These are phyloP conservation scores for Eurotiales sp. DNA, from an alignment of 2,329 filamentous ascomycete species.

Conservation along the genomic window DNA sequence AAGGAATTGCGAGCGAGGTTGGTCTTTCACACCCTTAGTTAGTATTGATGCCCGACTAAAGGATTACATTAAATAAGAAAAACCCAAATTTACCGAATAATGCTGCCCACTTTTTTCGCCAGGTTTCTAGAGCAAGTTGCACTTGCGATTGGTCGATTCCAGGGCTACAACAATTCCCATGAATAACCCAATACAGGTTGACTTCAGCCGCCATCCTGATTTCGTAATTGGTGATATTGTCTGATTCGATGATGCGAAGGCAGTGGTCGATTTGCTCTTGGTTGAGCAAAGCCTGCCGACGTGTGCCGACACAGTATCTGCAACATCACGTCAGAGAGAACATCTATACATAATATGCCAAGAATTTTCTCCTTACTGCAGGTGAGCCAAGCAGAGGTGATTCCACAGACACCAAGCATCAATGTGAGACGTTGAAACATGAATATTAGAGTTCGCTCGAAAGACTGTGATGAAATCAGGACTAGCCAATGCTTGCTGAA, in stretches of 20 bases:
- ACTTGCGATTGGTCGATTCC: slow-evolving; percentile 32
- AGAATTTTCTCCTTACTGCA: slow-evolving; percentile 27
- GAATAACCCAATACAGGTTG: slow-evolving; percentile 45
- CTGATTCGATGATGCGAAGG: slow-evolving; percentile 33
- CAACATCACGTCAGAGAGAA: too few relatives aligned
- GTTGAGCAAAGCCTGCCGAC: slow-evolving; percentile 36
- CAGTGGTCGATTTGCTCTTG: slow-evolving; percentile 37
- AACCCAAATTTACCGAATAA: slow-evolving; percentile 42
- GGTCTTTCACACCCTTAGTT: slow-evolving; percentile 27
- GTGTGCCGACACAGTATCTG: slow-evolving; percentile 42
- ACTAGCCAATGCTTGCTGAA: slow-evolving; percentile 41
- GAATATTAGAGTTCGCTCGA: neutral
- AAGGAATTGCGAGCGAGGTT: slow-evolving; percentile 45
- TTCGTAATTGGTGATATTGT: slow-evolving; percentile 43
- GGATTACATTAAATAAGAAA: too few relatives aligned
- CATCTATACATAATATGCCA: too few relatives aligned
- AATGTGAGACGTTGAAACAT: slow-evolving; percentile 21
- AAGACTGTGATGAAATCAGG: slow-evolving; percentile 27
- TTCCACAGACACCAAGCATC: slow-evolving; percentile 41
- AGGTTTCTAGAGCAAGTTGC: slow-evolving; percentile 32
- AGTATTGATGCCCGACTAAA: neutral
- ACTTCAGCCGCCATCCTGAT: slow-evolving; percentile 46
- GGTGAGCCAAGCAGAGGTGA: slow-evolving; percentile 42
- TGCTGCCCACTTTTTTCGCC: slow-evolving; percentile 39
- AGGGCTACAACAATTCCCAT: slow-evolving; percentile 31